Conservation (phyloP, 2,329 filamentous ascomycete genomes). For the Penicillium brevicompactum region DNA sequence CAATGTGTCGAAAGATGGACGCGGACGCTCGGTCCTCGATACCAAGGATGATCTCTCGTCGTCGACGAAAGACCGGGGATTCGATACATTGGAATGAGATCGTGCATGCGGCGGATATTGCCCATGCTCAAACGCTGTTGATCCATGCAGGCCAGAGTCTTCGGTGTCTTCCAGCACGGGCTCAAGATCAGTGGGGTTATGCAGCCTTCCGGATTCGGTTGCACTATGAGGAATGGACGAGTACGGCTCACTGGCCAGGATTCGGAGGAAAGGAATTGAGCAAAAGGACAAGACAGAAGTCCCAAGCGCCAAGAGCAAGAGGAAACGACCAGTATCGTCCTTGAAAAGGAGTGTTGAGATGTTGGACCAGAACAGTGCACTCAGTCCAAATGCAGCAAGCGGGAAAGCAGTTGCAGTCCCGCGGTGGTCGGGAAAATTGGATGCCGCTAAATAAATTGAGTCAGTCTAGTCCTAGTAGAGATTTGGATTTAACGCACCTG, state of each 20-base stretch:
- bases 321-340: conserved; percentile 77
- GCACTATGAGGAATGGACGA: conserved; percentile 39
- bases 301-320: conserved; percentile 77
- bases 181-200: conserved; percentile 33
- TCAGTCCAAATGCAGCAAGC: conserved; percentile 87
- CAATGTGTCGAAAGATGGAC: conserved; percentile 53
- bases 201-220: conserved; percentile 35
- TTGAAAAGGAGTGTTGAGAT: conserved; percentile 77
- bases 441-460: conserved; percentile 60
- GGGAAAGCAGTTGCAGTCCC: conserved; percentile 95
- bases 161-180: conserved; percentile 26
- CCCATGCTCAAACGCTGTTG: conserved; percentile 32
- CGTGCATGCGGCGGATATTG: conserved; percentile 28
- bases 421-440: conserved; percentile 88
- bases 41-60: conserved; percentile 83
- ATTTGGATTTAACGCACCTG: conserved; percentile 45
- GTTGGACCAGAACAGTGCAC: conserved; percentile 92
- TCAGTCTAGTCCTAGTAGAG: conserved; percentile 9
- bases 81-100: conserved; percentile 34
- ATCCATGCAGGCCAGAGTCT: conserved; percentile 42
- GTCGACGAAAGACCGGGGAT: conserved; percentile 38
- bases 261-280: conserved; percentile 82
- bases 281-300: conserved; percentile 74
- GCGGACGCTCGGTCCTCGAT: conserved; percentile 59
- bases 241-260: conserved; percentile 60